These are phyloP conservation scores for Fusarium sp. DNA, from an alignment of 2,329 filamentous ascomycete genomes.

Conservation along the genomic window DNA sequence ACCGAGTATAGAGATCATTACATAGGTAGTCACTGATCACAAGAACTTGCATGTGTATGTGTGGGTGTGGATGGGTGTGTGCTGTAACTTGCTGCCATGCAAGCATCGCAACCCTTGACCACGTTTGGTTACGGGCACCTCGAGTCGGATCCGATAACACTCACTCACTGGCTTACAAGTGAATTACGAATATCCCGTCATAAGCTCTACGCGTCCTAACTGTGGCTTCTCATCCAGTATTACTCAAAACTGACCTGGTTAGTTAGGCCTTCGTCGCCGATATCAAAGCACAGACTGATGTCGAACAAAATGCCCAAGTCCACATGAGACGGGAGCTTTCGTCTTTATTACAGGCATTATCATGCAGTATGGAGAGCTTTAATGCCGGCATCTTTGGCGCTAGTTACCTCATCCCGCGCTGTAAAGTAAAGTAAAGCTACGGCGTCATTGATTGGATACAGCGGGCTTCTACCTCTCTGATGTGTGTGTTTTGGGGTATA, in stretches of 20 bases:
- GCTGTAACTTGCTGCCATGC: not conserved
- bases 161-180: not conserved
- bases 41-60: not conserved
- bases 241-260: not conserved
- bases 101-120: not conserved
- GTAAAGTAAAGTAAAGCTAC: not conserved
- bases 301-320: not conserved
- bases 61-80: not conserved
- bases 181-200: constrained; percentile 6
- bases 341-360: not conserved
- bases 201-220: not conserved
- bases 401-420: constrained; percentile 6
- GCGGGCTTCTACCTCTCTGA: not conserved
- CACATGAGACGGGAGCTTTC: not conserved
- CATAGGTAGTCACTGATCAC: not conserved
- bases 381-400: constrained; percentile 8
- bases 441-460: constrained; percentile 5
- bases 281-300: not conserved
- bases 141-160: constrained; percentile 12
- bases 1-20: not conserved
- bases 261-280: not conserved
- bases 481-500: not conserved
- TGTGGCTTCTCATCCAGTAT: not conserved
- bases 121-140: not conserved
- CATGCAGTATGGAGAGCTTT: not conserved